These are phyloP conservation scores for Ormosia emarginata DNA, from an alignment of 306 rosid species.

Conservation along the genomic window DNA sequence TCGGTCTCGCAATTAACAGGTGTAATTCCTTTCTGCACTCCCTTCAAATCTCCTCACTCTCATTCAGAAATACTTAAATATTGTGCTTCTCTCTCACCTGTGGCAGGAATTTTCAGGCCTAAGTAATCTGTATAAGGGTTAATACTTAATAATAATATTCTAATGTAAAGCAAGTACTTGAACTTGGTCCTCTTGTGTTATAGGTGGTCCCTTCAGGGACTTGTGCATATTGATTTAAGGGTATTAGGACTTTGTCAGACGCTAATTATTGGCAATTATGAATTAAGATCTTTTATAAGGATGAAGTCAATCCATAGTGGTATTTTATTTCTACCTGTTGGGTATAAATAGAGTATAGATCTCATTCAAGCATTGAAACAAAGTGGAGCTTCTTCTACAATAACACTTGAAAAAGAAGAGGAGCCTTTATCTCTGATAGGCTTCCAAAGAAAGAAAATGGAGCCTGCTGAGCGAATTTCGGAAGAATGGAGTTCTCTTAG, in stretches of 20 bases:
- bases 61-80: background rate
- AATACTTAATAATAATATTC: background rate
- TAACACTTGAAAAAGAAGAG: background rate
- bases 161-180: background rate
- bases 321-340: background rate
- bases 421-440: background rate
- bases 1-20: slow-evolving; percentile 27
- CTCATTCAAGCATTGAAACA: slow-evolving; percentile 17
- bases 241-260: slow-evolving; percentile 29
- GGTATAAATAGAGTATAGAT: slow-evolving; percentile 39
- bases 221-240: slow-evolving; percentile 8
- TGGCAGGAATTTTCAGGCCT: background rate
- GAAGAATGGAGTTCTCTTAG: slow-evolving; percentile 61
- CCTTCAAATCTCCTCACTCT: slow-evolving; percentile 10
- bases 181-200: slow-evolving; percentile 36
- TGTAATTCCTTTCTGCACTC: slow-evolving; percentile 17
- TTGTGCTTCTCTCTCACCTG: slow-evolving; percentile 15
- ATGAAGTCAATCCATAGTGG: slow-evolving; percentile 22
- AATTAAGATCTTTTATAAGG: slow-evolving; percentile 10
- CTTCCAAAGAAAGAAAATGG: slow-evolving; percentile 37
- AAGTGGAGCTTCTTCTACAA: slow-evolving; percentile 10
- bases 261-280: slow-evolving; percentile 38
- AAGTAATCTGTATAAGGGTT: background rate
- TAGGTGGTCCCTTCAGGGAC: slow-evolving; percentile 24
- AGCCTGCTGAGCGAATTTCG: slow-evolving; percentile 40